Evolutionary conservation across 148 eudicot species (phyloP), one percentile per base, ranked within the genome.

Genomic region (Oxyria digyna): DNA sequence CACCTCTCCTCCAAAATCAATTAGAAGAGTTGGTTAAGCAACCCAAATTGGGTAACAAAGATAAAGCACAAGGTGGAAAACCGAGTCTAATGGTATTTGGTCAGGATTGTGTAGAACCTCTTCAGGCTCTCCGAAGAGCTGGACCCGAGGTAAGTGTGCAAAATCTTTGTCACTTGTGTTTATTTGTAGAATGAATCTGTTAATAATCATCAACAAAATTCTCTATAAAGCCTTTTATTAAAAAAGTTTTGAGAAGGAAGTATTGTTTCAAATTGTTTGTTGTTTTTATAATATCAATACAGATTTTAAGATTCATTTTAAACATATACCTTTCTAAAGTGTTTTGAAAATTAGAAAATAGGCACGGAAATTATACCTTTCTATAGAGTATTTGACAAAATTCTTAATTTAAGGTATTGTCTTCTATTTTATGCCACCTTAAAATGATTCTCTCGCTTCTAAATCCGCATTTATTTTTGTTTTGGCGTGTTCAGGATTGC

Each of bases 91-190:
- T 80, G 41, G 91, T 86, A 27, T 87, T 93, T 26, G 98, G 98
- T 69, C 96, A 93, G 72, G 90, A 87, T 73, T 82, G 84, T 24
- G 83, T 87, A 29, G 98, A 93, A 80, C 98, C 98, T 31, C 92
- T 93, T 31, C 85, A 86, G 81, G 98, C 98, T 68, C 94, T 93
- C 75, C 83, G 81, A 55, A 85, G 74, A 59, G 88, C 91, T 20
- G 82, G 81, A 64, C 81, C 87, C 20, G 86, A 86, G 98, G 98
- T 93, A 86, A 84, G 17, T 72, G 27, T 46, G 40, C 21, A 72
- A 63, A 24, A 64, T 27, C 38, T n/a, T n/a, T 70, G 0, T 38
- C 32, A 12, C 29, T 8, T 41, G 10, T 48, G 26, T 57, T 62
- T 29, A 71, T 17, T 55, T 52, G 38, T 43, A 33, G 10, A 20